Evolutionary conservation across 805 yeast genomes (phyloP).

Genomic region (Priceomyces fermenticarens): DNA sequence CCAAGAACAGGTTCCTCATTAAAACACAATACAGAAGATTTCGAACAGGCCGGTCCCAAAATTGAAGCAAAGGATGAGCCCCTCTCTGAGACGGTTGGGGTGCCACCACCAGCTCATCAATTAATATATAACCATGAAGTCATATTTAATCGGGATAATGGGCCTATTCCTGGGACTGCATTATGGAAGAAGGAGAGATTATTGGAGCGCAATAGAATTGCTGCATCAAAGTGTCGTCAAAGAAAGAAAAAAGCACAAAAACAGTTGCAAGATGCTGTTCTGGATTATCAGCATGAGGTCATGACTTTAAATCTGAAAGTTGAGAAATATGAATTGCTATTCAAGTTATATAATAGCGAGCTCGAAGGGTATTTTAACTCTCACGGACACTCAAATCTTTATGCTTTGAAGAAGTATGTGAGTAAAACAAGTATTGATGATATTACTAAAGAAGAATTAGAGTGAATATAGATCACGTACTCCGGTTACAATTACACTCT

Average conservation of each 20-base stretch:
- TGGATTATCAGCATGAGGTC: constrained; percentile 45
- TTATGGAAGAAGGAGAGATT: constrained; percentile 67
- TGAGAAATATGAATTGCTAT: constrained; percentile 18
- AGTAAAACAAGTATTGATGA: constrained; percentile 2
- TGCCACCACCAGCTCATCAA: constrained; percentile 49
- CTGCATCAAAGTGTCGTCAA: constrained; percentile 67
- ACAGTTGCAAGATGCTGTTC: constrained; percentile 60
- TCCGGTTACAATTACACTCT: too few species aligned
- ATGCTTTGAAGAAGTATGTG: constrained; percentile 6
- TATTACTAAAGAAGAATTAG: constrained; percentile 1
- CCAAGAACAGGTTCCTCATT: too few species aligned
- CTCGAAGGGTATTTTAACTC: constrained; percentile 14
- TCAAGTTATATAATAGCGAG: constrained; percentile 17
- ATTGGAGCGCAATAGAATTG: constrained; percentile 62
- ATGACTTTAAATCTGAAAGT: constrained; percentile 17
- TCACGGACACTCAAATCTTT: constrained; percentile 4
- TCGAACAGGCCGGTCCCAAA: background rate
- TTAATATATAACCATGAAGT: constrained; percentile 55
- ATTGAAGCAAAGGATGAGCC: background rate
- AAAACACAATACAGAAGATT: background rate
- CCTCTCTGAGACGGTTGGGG: constrained; percentile 30
- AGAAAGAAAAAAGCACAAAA: constrained; percentile 67
- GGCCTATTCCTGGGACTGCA: constrained; percentile 60
- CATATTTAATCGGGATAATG: constrained; percentile 50
- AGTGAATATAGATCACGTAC: background rate